Evolutionary conservation across 2,329 filamentous ascomycete species (phyloP).

Genomic region (Botrytis cinerea): DNA sequence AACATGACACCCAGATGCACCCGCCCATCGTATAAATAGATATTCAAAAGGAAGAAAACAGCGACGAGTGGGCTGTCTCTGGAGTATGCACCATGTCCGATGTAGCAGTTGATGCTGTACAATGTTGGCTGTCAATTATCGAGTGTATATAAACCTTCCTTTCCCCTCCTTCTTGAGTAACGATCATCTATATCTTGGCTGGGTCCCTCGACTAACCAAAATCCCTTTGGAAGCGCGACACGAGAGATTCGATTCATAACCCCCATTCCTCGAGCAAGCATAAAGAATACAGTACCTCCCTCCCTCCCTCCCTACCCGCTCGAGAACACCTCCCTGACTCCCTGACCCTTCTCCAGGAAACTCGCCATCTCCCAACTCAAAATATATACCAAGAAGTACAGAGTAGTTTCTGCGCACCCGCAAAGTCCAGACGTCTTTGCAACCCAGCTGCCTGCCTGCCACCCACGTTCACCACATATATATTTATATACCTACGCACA

Average conservation of each 20-base stretch:
- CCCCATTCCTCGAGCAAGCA: not conserved
- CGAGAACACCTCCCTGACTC: not conserved
- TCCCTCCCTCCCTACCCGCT: not conserved
- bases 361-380: not conserved
- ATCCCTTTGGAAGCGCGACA: not conserved
- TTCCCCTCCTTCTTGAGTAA: constrained; percentile 15
- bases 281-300: not conserved
- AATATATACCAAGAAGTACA: not conserved
- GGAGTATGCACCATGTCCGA: not conserved
- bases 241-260: not conserved
- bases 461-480: not conserved
- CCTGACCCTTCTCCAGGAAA: not conserved
- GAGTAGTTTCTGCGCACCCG: not conserved
- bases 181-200: constrained; percentile 3
- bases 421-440: not conserved
- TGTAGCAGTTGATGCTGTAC: not conserved
- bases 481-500: not conserved
- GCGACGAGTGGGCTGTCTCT: not conserved
- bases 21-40: not conserved
- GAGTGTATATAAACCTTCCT: constrained; percentile 8
- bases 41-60: not conserved
- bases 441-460: not conserved
- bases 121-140: not conserved
- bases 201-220: not conserved
- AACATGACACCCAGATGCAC: not conserved